Evolutionary conservation across 805 yeast species (phyloP), one percentile per base, ranked within the genome.

Genomic region (Yarrowia alimentaria): DNA sequence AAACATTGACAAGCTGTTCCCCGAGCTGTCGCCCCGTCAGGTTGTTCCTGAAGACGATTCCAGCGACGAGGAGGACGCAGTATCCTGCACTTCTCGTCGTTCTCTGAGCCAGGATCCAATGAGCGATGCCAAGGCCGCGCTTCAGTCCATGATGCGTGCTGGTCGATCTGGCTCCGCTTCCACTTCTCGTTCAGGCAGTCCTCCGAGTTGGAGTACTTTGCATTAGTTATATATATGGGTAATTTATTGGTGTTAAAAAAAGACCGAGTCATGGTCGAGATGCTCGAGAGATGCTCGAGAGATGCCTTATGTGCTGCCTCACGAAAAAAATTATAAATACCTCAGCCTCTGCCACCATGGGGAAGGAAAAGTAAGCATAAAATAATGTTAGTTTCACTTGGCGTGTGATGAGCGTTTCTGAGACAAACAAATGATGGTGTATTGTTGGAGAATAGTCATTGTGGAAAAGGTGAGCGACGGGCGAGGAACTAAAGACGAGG

Each of bases 101-200:
- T 26, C 47, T 6, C 24, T 18, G 18, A 19, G 33, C 25, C 47
- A 40, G 32, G 33, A 40, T 14, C 47, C 47, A 3, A 28, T 40
- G 14, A 40, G 47, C 33, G 50, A 43, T 17, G 50, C 50, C 50
- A 43, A 31, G 16, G 37, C 37, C 24, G 50, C 50, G 6, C 37
- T 43, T 3, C 26, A 43, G 50, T 21, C 50, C 30, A 21, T 43
- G 33, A 40, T 40, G 19, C 12, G 19, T 18, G 8, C 33, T 13
- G 30, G 43, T 14, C 47, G 45, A 11, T 6, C 40, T 12, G 9
- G 22, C 22, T n/a, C 18, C 4, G 17, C 25, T 26, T 10, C 45
- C 3, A 20, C 17, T 6, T 25, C 47, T n/a, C 45, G 45, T 17
- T 17, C 45, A 12, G 25, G 29, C 20, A 34, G 40, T 6, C 43